Base-by-base conservation (phyloP, 2,329 filamentous ascomycete species). In the Epichloe coenophiala region DNA sequence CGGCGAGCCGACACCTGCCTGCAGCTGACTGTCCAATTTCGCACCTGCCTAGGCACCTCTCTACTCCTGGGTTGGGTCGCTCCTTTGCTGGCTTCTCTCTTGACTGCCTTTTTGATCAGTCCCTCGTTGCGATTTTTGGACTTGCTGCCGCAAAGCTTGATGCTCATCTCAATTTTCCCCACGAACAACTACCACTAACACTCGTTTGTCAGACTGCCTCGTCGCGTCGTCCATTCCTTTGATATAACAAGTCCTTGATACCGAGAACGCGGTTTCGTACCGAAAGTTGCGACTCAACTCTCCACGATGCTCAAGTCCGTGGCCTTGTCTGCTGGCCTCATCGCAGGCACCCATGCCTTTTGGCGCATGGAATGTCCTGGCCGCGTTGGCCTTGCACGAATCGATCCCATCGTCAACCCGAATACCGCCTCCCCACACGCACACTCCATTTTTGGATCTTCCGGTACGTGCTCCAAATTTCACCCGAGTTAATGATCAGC, bases 291-390 rank as follows among this genome's bases (percentile, higher is more conserved):
- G n/a, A 15, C 12, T 9, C 23, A 46, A 38, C 48, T 52, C 48
- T 48, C 37, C 55, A 56, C 35, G 45, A 69, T 70, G 66, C 59
- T 66, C 57, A 67, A 63, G 55, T 60, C 60, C 38, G 48, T 64
- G 53, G 57, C 62, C 54, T 55, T 67, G 45, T 60, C 64, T 17
- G 62, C 60, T 42, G 62, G 61, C 57, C 60, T 70, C 33, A 55
- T 68, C 38, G 62, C 63, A 40, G 57, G 68, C 51, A 74, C 72
- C 45, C 63, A 76, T 58, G 89, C 85, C 53, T 95, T 68, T 68
- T 95, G 87, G 87, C 87, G 89, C 63, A 86, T 95, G 77, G 84
- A 88, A 60, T 95, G 88, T 67, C 84, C 79, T 58, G 82, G 81
- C 51, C 76, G 77, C 45, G 73, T 81, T 56, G 86, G 81, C 55